These are phyloP conservation scores for Balakata baccata DNA, from an alignment of 345 rosid genomes.

Conservation along the genomic window DNA sequence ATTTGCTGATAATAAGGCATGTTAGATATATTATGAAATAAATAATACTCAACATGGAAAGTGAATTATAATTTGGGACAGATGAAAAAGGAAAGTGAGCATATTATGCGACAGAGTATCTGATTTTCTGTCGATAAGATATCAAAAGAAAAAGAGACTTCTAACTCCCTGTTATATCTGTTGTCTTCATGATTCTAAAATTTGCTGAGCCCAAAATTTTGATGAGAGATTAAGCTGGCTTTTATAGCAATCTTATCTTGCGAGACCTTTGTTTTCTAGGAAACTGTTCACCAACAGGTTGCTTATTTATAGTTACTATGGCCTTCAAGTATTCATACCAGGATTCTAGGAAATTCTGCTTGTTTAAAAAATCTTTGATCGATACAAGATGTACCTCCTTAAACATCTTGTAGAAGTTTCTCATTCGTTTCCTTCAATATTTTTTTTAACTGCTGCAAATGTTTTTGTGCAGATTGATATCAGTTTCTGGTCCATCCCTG, in stretches of 20 bases:
- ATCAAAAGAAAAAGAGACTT: background rate
- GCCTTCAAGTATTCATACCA: background rate
- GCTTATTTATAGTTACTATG: background rate
- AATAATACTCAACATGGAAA: too few species aligned
- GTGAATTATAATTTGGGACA: too few species aligned
- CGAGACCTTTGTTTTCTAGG: background rate
- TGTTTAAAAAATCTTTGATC: background rate
- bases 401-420: background rate
- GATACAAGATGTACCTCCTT: background rate
- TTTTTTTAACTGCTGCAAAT: background rate
- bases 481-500: constrained; percentile 6
- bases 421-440: background rate
- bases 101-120: background rate
- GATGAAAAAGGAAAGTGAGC: too few species aligned
- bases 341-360: background rate
- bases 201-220: background rate
- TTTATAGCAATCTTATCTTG: background rate
- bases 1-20: too few species aligned
- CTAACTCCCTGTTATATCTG: background rate
- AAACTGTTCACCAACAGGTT: background rate
- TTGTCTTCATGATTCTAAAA: background rate
- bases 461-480: background rate
- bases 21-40: too few species aligned
- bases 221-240: background rate
- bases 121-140: background rate